These are phyloP conservation scores for Royoungia palumana DNA, from an alignment of 768 basidiomycete genomes.

Conservation along the genomic window DNA sequence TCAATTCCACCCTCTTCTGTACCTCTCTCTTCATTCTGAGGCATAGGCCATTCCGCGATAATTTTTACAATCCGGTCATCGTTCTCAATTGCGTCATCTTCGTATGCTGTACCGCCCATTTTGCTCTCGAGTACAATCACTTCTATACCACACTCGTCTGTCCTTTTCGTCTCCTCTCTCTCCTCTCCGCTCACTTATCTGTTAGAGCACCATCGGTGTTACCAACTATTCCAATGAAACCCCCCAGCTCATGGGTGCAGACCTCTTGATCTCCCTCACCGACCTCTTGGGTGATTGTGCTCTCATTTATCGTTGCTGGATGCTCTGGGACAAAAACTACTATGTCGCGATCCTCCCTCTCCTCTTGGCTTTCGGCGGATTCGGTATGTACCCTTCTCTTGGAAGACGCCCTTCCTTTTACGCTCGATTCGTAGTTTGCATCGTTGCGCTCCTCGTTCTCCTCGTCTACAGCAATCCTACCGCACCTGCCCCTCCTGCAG, in stretches of 20 bases:
- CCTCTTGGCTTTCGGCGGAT: conserved; percentile 31
- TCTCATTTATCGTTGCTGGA: conserved; percentile 42
- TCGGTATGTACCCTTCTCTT: conserved; percentile 27
- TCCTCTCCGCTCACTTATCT: not conserved
- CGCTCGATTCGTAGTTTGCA: conserved; percentile 24
- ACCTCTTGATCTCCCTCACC: conserved; percentile 35
- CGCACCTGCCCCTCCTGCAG: conserved; percentile 34
- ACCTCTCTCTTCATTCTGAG: conserved; percentile 26
- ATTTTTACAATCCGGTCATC: conserved; percentile 25
- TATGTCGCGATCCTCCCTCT: conserved; percentile 34
- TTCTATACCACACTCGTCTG: conserved; percentile 34
- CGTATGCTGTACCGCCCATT: conserved; percentile 31
- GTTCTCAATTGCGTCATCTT: conserved; percentile 32
- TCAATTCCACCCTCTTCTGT: conserved; percentile 28
- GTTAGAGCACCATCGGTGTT: conserved; percentile 29
- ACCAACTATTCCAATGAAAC: conserved; percentile 31
- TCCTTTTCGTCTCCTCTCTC: not conserved
- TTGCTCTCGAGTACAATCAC: conserved; percentile 36
- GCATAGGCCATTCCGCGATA: conserved; percentile 5
- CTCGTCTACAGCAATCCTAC: conserved; percentile 27
- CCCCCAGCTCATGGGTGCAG: conserved; percentile 28
- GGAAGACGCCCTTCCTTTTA: not conserved
- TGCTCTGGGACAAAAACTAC: conserved; percentile 37
- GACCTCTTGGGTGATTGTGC: conserved; percentile 36
- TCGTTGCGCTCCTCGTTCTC: conserved; percentile 27